These are phyloP conservation scores for Sutorius eximius DNA, from an alignment of 1,284 basidiomycete species.

Conservation along the genomic window DNA sequence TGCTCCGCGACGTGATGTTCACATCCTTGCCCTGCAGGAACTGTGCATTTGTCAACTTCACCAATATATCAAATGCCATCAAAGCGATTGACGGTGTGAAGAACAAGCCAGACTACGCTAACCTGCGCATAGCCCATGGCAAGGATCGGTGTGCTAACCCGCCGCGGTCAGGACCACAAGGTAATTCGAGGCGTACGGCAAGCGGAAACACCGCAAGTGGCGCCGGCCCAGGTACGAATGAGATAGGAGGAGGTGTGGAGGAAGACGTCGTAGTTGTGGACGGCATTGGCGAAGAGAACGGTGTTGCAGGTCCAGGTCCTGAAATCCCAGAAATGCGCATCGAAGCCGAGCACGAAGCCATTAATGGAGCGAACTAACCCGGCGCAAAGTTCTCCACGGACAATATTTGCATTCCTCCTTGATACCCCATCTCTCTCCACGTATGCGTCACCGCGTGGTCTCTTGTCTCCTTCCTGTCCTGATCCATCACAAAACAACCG, in stretches of 20 bases:
- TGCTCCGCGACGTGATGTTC: not conserved
- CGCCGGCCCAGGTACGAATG: slow-evolving; percentile 14
- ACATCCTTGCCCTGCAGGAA: slow-evolving; percentile 50
- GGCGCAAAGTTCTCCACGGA: slow-evolving; percentile 20
- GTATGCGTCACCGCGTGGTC: slow-evolving; percentile 27
- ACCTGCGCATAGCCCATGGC: slow-evolving; percentile 85
- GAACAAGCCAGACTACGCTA: slow-evolving; percentile 79
- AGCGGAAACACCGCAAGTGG: slow-evolving; percentile 39
- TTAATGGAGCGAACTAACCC: slow-evolving; percentile 26
- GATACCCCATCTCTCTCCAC: slow-evolving; percentile 30
- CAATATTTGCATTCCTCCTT: slow-evolving; percentile 29
- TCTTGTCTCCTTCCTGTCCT: slow-evolving; percentile 15
- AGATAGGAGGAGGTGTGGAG: slow-evolving; percentile 22
- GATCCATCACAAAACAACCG: slow-evolving; percentile 26
- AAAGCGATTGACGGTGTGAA: slow-evolving; percentile 94
- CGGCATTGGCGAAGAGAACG: slow-evolving; percentile 26
- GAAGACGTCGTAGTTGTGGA: slow-evolving; percentile 23
- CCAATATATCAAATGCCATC: slow-evolving; percentile 89
- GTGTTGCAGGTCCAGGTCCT: slow-evolving; percentile 20
- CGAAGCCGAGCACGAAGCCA: slow-evolving; percentile 25
- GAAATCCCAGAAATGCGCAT: slow-evolving; percentile 30
- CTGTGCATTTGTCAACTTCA: slow-evolving; percentile 94
- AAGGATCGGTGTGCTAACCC: slow-evolving; percentile 94
- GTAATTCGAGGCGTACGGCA: slow-evolving; percentile 47
- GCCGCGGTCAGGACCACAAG: slow-evolving; percentile 77